Conservation (phyloP, 495 filamentous ascomycete genomes). For the Daldinia grandis region DNA sequence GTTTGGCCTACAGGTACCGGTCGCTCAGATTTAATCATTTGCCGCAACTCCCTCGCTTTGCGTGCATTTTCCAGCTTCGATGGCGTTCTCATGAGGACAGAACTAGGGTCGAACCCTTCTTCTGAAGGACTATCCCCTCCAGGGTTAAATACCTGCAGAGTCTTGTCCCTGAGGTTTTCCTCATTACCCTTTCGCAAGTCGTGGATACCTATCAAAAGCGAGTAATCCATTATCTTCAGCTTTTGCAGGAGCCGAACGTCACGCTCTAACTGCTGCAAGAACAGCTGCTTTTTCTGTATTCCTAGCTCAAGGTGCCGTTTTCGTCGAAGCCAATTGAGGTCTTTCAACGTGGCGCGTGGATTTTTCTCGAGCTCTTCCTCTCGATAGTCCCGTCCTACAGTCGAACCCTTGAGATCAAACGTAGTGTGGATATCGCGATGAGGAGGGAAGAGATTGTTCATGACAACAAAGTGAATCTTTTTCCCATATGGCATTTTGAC, state of each 20-base stretch:
- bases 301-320: slow-evolving; percentile 87
- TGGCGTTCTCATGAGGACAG: slow-evolving; percentile 85
- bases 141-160: slow-evolving; percentile 92
- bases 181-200: slow-evolving; percentile 89
- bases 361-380: slow-evolving; percentile 90
- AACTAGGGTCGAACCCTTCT: slow-evolving; percentile 53
- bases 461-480: slow-evolving; percentile 99
- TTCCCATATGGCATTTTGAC: slow-evolving; percentile 98
- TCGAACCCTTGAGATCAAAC: slow-evolving; percentile 98
- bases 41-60: slow-evolving; percentile 89
- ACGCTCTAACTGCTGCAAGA: slow-evolving; percentile 85
- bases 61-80: slow-evolving; percentile 92
- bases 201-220: slow-evolving; percentile 92
- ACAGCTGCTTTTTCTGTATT: slow-evolving; percentile 81
- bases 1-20: slow-evolving; percentile 90
- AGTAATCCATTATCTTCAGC: slow-evolving; percentile 99
- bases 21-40: slow-evolving; percentile 90
- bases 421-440: slow-evolving; percentile 97
- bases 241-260: slow-evolving; percentile 87
- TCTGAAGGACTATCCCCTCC: slow-evolving; percentile 72
- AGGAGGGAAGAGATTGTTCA: slow-evolving; percentile 99
- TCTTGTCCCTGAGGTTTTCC: slow-evolving; percentile 94
- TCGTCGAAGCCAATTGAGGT: slow-evolving; percentile 94
- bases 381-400: slow-evolving; percentile 86
- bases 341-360: slow-evolving; percentile 92